These are phyloP conservation scores for Casaregolazyma suthepensis DNA, from an alignment of 1,139 yeast species.

Conservation along the genomic window DNA sequence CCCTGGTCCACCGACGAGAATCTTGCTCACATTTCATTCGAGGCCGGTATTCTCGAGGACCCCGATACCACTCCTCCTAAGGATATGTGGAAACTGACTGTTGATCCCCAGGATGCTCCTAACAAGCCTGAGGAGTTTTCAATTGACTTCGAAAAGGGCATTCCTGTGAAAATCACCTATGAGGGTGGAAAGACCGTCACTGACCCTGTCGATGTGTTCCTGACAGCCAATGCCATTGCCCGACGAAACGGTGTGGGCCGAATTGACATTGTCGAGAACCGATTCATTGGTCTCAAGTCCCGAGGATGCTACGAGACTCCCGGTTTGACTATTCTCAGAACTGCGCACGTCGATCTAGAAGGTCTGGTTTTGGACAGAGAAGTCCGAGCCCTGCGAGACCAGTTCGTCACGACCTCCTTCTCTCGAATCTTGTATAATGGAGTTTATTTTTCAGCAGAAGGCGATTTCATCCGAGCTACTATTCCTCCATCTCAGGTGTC, in stretches of 20 bases:
- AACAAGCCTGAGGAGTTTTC: constrained; percentile 83
- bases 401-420: constrained; percentile 88
- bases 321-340: constrained; percentile 89
- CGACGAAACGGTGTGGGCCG: constrained; percentile 99
- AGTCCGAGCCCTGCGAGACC: constrained; percentile 94
- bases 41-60: constrained; percentile 97
- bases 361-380: constrained; percentile 96
- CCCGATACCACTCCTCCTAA: constrained; percentile 98
- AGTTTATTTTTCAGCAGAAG: constrained; percentile 96
- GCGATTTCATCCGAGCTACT: constrained; percentile 91
- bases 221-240: constrained; percentile 89
- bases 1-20: constrained; percentile 99
- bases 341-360: constrained; percentile 92
- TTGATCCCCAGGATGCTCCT: constrained; percentile 94
- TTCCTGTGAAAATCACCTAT: constrained; percentile 74
- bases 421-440: constrained; percentile 92
- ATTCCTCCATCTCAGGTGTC: constrained; percentile 90
- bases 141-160: constrained; percentile 76
- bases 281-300: constrained; percentile 97
- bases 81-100: constrained; percentile 99
- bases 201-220: constrained; percentile 86
- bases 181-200: constrained; percentile 57
- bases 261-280: constrained; percentile 96
- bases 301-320: constrained; percentile 99
- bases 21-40: constrained; percentile 96